Evolutionary conservation across 2,329 filamentous ascomycete species (phyloP).

Genomic region (Ophiosphaerella narmari): DNA sequence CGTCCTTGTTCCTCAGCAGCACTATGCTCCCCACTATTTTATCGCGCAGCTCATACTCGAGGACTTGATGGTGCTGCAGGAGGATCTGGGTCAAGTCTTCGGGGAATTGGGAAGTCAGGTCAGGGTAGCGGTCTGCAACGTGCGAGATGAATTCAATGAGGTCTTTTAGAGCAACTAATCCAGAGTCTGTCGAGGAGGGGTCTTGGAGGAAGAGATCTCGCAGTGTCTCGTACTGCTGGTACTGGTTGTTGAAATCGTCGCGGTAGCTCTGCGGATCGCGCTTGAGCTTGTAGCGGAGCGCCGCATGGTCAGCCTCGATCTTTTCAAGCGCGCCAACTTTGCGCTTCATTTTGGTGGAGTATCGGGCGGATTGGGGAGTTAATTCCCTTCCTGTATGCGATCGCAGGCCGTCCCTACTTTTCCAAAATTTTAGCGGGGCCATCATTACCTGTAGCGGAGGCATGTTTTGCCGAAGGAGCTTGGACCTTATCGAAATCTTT

Average conservation of each 20-base stretch:
- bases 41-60: conserved; percentile 85
- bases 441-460: conserved; percentile 16
- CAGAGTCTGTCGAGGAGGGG: conserved; percentile 76
- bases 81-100: conserved; percentile 81
- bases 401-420: conserved; percentile 4
- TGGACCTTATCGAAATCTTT: conserved; percentile 7
- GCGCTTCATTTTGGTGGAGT: conserved; percentile 70
- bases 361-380: background rate
- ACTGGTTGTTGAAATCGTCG: conserved; percentile 86
- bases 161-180: conserved; percentile 83
- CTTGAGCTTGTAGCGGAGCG: conserved; percentile 88
- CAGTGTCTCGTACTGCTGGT: conserved; percentile 88
- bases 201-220: conserved; percentile 88
- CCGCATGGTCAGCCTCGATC: conserved; percentile 76
- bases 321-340: conserved; percentile 93
- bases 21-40: conserved; percentile 93
- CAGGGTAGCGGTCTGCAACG: conserved; percentile 89
- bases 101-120: conserved; percentile 76
- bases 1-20: conserved; percentile 84
- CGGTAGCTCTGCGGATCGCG: conserved; percentile 88
- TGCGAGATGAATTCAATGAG: conserved; percentile 93
- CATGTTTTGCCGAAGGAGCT: conserved; percentile 18
- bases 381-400: background rate
- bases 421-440: conserved; percentile 2
- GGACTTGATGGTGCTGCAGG: conserved; percentile 76